Evolutionary conservation across 2,329 filamentous ascomycete genomes (phyloP), one percentile per base, ranked within the genome.

Genomic region (Saccharata proteae): DNA sequence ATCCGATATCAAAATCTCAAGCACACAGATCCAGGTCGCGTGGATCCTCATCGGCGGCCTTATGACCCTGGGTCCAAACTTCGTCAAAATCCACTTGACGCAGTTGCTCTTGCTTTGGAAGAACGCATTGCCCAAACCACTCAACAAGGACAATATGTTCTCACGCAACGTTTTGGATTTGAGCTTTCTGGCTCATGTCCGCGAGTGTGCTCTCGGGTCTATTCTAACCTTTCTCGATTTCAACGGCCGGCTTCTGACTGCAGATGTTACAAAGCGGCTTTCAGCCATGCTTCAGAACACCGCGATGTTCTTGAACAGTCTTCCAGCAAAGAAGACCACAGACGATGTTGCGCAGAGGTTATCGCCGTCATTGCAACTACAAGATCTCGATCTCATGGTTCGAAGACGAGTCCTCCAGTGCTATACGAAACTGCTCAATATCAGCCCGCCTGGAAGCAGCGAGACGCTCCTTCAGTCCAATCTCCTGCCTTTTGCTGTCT

Each of bases 1-100:
- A 49, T 90, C 84, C 1, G 88, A 98, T 51, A 64, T 98, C 32
- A 77, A 88, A 16, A 76, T 90, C 20, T 93, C 90, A 5, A 83
- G 83, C 46, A 93, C 85, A 2, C 90, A 98, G 49, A 85, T 98
- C 15, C 90, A 98, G 51, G 86, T 98, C 3, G 90, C 90, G 4
- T 98, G 90, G 88, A 92, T 93, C 28, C 64, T 98, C 35, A 93
- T 98, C 27, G 90, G 92, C 21, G 90, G 92, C 0, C 62, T 98
- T 33, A 96, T 96, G 88, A 85, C 86, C 1, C 69, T 98, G 1
- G 90, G 90, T 0, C 88, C 90, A 4, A 96, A 93, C 54, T 98
- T 98, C 54, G 88, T 96, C 55, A 98, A 98, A 59, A 96, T 96
- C 15, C 90, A 98, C 56, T 69, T 98, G 6, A 88, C 86, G 3